Evolutionary conservation across 2,329 filamentous ascomycete genomes (phyloP).

Genomic region (Huntiella moniliformis): DNA sequence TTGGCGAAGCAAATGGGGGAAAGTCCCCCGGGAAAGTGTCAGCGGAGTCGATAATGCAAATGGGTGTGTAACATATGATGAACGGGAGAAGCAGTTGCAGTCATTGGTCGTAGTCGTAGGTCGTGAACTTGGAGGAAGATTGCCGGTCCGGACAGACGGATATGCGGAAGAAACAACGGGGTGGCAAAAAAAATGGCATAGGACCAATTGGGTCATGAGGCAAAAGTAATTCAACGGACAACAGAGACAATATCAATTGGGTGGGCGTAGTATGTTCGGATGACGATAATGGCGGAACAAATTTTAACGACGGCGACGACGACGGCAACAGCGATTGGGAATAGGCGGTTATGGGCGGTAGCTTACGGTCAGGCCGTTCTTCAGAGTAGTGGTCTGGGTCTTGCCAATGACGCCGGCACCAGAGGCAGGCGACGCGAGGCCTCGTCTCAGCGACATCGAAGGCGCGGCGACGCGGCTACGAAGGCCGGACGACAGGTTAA

Average conservation of each 20-base stretch:
- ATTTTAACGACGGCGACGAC: neutral
- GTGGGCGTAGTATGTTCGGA: no score
- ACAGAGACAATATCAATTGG: no score
- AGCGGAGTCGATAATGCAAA: neutral
- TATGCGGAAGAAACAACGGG: no score
- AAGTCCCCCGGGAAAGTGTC: neutral
- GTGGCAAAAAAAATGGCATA: no score
- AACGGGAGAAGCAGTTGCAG: neutral
- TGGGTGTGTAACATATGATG: neutral
- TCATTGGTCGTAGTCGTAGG: neutral
- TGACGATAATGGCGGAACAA: no score
- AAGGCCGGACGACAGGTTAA: slow-evolving; percentile 80
- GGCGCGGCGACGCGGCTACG: slow-evolving; percentile 63
- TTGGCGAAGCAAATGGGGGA: neutral
- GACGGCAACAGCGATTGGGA: neutral
- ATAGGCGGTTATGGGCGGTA: neutral
- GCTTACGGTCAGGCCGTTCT: slow-evolving; percentile 87
- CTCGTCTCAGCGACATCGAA: slow-evolving; percentile 63
- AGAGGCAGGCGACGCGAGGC: slow-evolving; percentile 70
- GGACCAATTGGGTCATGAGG: no score
- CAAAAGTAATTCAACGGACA: no score
- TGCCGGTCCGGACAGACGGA: no score
- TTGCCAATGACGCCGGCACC: slow-evolving; percentile 41
- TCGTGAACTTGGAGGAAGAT: no score
- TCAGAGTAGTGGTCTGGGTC: slow-evolving; percentile 89